Percentiles rank a stretch among this genome's conserved stretches.
Evolutionary conservation across 2,329 filamentous ascomycete species (phyloP).

Genomic region (Fusarium redolens): DNA sequence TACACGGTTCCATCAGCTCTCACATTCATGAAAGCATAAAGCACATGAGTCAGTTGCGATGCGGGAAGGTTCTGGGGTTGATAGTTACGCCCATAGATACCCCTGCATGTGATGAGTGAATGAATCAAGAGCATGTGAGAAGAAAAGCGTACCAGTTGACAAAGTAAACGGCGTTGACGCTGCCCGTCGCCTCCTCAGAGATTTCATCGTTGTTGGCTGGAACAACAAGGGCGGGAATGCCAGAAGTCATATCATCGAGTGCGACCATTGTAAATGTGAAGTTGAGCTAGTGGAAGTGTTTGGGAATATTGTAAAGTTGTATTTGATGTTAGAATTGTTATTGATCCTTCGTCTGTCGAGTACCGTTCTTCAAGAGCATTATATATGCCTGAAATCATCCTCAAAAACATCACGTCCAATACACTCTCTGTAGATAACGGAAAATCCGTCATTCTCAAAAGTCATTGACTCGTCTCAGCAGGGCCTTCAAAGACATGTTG

Average conservation of each 20-base stretch:
- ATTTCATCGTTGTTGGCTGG: neutral
- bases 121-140: accelerated
- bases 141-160: slow-evolving; percentile 22
- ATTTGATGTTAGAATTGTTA: neutral
- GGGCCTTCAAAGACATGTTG: neutral
- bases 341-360: too few relatives aligned
- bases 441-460: neutral
- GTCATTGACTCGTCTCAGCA: slow-evolving; percentile 14
- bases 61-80: slow-evolving; percentile 76
- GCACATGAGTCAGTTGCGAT: slow-evolving; percentile 76
- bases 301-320: neutral
- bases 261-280: slow-evolving; percentile 6
- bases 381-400: neutral
- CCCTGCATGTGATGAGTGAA: slow-evolving; percentile 55
- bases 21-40: slow-evolving; percentile 86
- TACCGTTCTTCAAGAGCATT: neutral
- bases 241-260: slow-evolving; percentile 19
- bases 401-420: too few relatives aligned
- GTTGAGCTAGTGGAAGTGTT: neutral
- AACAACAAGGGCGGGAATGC: slow-evolving; percentile 15
- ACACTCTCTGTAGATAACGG: neutral
- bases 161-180: slow-evolving; percentile 31
- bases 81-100: slow-evolving; percentile 79
- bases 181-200: slow-evolving; percentile 1
- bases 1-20: slow-evolving; percentile 76